Evolutionary conservation across 352 stramenopile genomes (phyloP), one percentile per base, ranked within the genome.

Genomic region (Phytopythium delawarense): DNA sequence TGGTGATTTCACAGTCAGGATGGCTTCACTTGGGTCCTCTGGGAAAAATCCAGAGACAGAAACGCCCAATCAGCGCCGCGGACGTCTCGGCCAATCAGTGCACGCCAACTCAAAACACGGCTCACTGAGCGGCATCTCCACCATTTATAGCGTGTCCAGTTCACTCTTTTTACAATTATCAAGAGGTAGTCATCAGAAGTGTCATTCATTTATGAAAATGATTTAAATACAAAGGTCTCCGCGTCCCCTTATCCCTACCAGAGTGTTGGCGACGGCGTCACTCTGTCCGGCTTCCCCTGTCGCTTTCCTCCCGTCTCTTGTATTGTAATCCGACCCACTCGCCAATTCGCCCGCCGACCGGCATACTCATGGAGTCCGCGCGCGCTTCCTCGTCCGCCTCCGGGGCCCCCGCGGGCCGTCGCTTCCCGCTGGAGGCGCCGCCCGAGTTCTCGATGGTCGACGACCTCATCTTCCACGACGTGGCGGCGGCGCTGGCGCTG

Each of bases 401-500:
- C 30, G 42, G 37, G 2, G 32, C 32, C 42, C 46, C 58, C 16
- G 51, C 63, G 25, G 20, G 11, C 21, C 32, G 53, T 35, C 46
- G 46, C 46, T 35, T 52, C 46, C 13, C 21, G 46, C 46, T 20
- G 21, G 46, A 52, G 25, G 13, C 50, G 20, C 49, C 49, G 49
- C 49, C 49, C 48, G 67, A 71, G 46, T 63, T 74, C 42, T 69
- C 59, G 37, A 44, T 87, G 59, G 74, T 84, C 70, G 78, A 84
- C 69, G 78, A 85, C 44, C 69, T 88, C 28, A 69, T 88, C 45
- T 66, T 79, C 48, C 66, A 80, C 39, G 75, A 87, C 63, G 68
- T 65, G 48, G 64, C 73, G 51, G 45, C 39, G 20, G 53, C 63
- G n/a, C 40, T 74, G 40, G 56, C 73, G 37, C 48, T 63, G 30